These are phyloP conservation scores for Durusdinium trenchii DNA, from an alignment of 73 alveolate species.

Conservation along the genomic window DNA sequence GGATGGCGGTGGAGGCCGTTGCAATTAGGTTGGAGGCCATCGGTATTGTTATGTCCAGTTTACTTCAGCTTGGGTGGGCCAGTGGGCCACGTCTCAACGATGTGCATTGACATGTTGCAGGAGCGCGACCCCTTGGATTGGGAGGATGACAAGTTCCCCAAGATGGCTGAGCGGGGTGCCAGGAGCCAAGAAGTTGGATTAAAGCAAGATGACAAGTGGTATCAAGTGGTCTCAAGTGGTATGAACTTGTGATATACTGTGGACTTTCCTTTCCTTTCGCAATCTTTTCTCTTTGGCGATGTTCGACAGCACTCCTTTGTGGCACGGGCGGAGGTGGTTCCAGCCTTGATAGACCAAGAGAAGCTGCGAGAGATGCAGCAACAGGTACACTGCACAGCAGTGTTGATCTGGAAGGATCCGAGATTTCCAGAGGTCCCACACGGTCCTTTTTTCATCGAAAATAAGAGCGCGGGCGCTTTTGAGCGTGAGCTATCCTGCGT, in stretches of 20 bases:
- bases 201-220: background rate
- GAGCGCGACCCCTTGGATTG: constrained; percentile 92
- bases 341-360: constrained; percentile 64
- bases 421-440: too few relatives aligned
- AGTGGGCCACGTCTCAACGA: background rate
- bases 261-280: too few relatives aligned
- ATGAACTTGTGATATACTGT: background rate
- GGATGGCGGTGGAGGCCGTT: too few relatives aligned
- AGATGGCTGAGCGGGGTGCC: constrained; percentile 84
- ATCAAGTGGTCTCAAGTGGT: background rate
- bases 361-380: constrained; percentile 73
- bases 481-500: too few relatives aligned
- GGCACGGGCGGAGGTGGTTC: constrained; percentile 22
- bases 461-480: too few relatives aligned
- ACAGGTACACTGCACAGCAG: constrained; percentile 33
- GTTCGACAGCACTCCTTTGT: background rate
- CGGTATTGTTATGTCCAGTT: background rate
- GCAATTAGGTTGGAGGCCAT: too few relatives aligned
- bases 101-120: background rate
- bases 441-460: too few relatives aligned
- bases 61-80: background rate
- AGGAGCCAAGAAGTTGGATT: background rate
- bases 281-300: too few relatives aligned
- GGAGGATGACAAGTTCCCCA: constrained; percentile 94
- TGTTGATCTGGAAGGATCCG: background rate